phyloP scores from a whole-genome alignment of 2,329 filamentous ascomycete species.

The Mycogone perniciosa region DNA sequence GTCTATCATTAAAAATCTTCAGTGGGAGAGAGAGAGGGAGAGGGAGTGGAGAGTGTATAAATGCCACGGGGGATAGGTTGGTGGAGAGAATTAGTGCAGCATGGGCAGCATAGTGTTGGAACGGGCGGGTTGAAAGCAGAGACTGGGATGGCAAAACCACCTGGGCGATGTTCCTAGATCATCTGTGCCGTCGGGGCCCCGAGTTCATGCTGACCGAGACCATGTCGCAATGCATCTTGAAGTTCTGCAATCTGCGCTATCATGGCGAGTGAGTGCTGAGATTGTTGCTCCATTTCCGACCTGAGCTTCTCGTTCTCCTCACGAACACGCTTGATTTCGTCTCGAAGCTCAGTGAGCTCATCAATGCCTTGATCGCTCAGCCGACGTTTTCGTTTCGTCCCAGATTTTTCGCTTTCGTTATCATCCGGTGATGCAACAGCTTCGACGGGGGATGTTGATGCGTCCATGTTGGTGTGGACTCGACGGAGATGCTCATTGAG shows the following conservation, averaged over 20 bases:
- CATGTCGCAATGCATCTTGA: slow-evolving; percentile 36
- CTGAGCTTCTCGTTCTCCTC: slow-evolving; percentile 57
- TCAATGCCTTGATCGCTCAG: slow-evolving; percentile 27
- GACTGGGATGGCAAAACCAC: neutral
- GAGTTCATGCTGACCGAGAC: slow-evolving; percentile 25
- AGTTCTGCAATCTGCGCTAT: slow-evolving; percentile 43
- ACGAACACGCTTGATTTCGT: slow-evolving; percentile 61
- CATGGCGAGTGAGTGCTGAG: slow-evolving; percentile 40
- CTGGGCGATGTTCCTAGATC: slow-evolving; percentile 25
- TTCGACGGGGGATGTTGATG: slow-evolving; percentile 26
- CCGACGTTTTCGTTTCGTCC: slow-evolving; percentile 43
- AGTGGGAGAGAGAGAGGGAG: neutral
- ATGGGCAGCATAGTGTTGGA: neutral
- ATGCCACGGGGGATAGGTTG: neutral
- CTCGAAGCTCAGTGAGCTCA: slow-evolving; percentile 51
- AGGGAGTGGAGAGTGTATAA: slow-evolving; percentile 1
- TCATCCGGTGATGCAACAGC: slow-evolving; percentile 37
- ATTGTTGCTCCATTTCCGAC: slow-evolving; percentile 43
- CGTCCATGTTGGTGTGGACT: slow-evolving; percentile 60
- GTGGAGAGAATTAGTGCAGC: neutral
- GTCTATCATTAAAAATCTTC: slow-evolving; percentile 7
- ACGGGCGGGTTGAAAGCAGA: neutral
- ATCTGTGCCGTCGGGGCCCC: slow-evolving; percentile 37
- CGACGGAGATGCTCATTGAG: slow-evolving; percentile 87
- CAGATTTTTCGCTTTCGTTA: slow-evolving; percentile 39